Evolutionary conservation across 2,329 filamentous ascomycete species (phyloP).

Genomic region (Gnomoniopsis smithogilvyi): DNA sequence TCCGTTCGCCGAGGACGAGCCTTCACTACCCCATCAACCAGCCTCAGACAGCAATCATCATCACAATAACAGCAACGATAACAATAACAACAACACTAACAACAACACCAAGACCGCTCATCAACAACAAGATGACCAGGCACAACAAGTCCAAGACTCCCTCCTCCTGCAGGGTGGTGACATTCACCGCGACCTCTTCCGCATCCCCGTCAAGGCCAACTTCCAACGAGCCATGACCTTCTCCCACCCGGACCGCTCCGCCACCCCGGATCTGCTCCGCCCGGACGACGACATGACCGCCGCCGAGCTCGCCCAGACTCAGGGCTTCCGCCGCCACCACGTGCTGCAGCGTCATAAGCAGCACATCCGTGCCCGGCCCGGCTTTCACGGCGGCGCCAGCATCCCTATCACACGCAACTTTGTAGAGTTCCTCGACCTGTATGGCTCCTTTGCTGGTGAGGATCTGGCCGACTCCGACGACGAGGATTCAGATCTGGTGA

Average conservation of each 20-base stretch:
- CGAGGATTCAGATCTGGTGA: conserved; percentile 48
- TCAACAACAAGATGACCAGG: conserved; percentile 30
- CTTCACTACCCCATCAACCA: background rate
- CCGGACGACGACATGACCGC: conserved; percentile 17
- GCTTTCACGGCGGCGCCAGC: conserved; percentile 21
- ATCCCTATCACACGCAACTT: conserved; percentile 64
- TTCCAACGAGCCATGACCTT: conserved; percentile 27
- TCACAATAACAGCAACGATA: conserved; percentile 23
- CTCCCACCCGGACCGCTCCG: conserved; percentile 14
- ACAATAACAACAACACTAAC: conserved; percentile 22
- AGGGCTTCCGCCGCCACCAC: conserved; percentile 48
- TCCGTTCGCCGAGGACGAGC: background rate
- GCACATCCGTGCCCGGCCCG: conserved; percentile 14
- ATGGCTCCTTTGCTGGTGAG: conserved; percentile 75
- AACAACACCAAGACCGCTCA: conserved; percentile 22
- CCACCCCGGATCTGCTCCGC: conserved; percentile 9
- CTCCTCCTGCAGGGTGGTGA: conserved; percentile 72
- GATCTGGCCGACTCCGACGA: conserved; percentile 60
- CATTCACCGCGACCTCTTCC: conserved; percentile 76
- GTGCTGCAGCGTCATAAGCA: conserved; percentile 32
- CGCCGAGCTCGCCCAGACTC: conserved; percentile 39
- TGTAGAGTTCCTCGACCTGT: conserved; percentile 72
- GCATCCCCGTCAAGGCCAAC: conserved; percentile 54
- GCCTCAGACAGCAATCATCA: conserved; percentile 20
- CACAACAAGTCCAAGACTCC: conserved; percentile 53